These are phyloP conservation scores for Syncephalis plumigaleata DNA, from an alignment of 371 early-diverging fungal genomes.

Conservation along the genomic window DNA sequence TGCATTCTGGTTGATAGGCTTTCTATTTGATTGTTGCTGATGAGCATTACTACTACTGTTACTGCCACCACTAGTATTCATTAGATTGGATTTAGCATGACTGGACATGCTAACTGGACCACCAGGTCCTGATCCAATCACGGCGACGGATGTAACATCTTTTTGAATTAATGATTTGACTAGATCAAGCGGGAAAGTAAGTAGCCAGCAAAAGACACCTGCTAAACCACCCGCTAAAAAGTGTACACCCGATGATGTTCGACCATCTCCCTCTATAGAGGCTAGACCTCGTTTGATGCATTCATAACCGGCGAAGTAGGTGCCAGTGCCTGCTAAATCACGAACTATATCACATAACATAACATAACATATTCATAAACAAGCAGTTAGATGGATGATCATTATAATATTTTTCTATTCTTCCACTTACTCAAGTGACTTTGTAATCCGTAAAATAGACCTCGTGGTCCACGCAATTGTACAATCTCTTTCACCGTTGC, in stretches of 20 bases:
- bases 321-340: conserved; percentile 51
- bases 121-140: no score
- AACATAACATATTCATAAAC: no score
- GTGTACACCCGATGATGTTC: conserved; percentile 11
- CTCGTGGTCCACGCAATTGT: conserved; percentile 22
- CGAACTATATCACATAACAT: conserved; percentile 27
- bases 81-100: no score
- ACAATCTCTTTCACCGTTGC: conserved; percentile 34
- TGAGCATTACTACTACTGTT: no score
- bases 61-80: no score
- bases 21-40: no score
- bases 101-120: no score
- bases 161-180: conserved; percentile 58
- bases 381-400: no score
- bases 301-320: conserved; percentile 62
- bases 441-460: no score
- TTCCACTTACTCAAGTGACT: no score
- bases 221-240: conserved; percentile 57
- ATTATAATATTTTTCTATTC: no score
- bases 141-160: conserved; percentile 23
- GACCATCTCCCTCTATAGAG: conserved; percentile 16
- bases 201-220: conserved; percentile 58
- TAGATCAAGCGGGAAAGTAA: conserved; percentile 63
- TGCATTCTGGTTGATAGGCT: conserved; percentile 20
- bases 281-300: conserved; percentile 37